Evolutionary conservation across 208 protist genomes (phyloP).

Genomic region (Crithidia sp.): DNA sequence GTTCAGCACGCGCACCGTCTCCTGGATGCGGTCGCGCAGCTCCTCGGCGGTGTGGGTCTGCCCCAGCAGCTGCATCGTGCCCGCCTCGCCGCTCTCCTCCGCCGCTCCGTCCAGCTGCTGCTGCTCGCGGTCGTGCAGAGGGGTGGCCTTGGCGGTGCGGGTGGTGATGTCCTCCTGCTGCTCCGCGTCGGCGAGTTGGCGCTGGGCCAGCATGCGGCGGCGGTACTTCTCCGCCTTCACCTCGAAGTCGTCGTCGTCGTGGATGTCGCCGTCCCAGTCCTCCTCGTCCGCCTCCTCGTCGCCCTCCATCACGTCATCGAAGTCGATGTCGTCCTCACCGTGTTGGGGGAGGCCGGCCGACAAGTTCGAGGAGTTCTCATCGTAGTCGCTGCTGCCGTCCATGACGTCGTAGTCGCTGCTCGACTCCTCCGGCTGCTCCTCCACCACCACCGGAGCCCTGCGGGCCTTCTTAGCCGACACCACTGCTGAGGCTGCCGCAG

Average conservation of each 20-base stretch:
- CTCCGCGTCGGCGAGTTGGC: constrained; percentile 71
- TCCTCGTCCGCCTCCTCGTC: constrained; percentile 50
- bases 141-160: constrained; percentile 60
- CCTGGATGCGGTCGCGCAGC: constrained; percentile 88
- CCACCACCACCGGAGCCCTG: not conserved
- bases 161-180: constrained; percentile 57
- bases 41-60: constrained; percentile 78
- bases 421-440: too few relatives aligned
- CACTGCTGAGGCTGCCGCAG: not conserved
- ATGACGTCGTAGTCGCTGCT: constrained; percentile 10
- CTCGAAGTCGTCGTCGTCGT: constrained; percentile 86
- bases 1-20: constrained; percentile 92
- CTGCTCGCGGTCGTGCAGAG: constrained; percentile 53
- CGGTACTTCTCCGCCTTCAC: constrained; percentile 80
- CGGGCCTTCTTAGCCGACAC: constrained; percentile 1
- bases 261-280: constrained; percentile 51
- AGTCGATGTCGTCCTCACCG: constrained; percentile 52
- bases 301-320: constrained; percentile 54
- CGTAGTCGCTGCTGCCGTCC: not conserved
- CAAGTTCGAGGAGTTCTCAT: not conserved
- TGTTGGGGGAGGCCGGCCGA: not conserved
- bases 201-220: constrained; percentile 64
- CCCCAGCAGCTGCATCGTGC: constrained; percentile 48
- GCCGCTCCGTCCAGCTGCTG: constrained; percentile 22
- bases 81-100: constrained; percentile 2